These are phyloP conservation scores for Aspergillus versicolor DNA, from an alignment of 2,329 filamentous ascomycete genomes.

Conservation along the genomic window DNA sequence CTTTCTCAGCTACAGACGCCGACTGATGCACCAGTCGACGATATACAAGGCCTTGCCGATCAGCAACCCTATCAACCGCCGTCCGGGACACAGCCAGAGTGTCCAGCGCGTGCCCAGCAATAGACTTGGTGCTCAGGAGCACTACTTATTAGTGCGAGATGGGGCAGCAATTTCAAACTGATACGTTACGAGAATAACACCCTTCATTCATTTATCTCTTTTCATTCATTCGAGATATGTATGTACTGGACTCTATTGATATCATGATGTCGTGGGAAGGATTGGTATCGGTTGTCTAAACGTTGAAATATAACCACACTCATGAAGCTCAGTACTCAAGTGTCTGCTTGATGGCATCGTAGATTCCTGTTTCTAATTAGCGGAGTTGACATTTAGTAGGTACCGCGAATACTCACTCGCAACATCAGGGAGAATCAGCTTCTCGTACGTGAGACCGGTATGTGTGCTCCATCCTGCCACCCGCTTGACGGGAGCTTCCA, in stretches of 20 bases:
- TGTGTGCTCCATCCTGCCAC: conserved; percentile 91
- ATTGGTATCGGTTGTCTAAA: neutral
- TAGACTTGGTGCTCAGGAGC: neutral
- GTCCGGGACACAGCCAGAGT: neutral
- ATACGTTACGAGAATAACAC: neutral
- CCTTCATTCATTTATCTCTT: neutral
- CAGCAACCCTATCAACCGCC: neutral
- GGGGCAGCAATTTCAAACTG: neutral
- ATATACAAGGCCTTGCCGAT: neutral
- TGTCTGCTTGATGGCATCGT: conserved; percentile 67
- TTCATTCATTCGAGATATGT: neutral
- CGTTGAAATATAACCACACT: neutral
- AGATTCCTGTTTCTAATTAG: conserved; percentile 56
- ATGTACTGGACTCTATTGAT: neutral
- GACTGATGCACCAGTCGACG: neutral
- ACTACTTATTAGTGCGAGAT: neutral
- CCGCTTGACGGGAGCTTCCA: conserved; percentile 82
- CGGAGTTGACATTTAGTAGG: neutral
- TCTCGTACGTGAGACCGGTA: conserved; percentile 75
- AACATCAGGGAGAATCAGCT: conserved; percentile 80
- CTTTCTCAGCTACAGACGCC: neutral
- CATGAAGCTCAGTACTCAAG: conserved; percentile 58
- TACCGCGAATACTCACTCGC: conserved; percentile 64
- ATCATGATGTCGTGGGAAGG: neutral
- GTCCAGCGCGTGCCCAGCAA: neutral